These are phyloP conservation scores for Candida palmyrensis DNA, from an alignment of 805 yeast genomes.

Conservation along the genomic window DNA sequence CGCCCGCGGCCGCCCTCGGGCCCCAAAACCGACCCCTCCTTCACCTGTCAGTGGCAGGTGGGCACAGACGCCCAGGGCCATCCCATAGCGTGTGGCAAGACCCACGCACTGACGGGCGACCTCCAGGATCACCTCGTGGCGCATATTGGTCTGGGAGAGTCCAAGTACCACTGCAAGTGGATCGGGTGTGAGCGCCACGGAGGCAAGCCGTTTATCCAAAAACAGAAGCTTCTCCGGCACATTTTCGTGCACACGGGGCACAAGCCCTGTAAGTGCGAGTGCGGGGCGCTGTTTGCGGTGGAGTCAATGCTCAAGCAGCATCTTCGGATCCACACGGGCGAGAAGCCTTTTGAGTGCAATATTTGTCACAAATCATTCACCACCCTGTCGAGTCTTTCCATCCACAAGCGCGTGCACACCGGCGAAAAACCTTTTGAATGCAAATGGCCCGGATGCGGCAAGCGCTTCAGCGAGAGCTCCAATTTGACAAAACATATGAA, in stretches of 20 bases:
- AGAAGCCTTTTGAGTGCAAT: constrained; percentile 74
- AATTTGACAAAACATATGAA: constrained; percentile 85
- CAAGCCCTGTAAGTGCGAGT: constrained; percentile 73
- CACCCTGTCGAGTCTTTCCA: constrained; percentile 74
- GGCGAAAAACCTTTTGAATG: constrained; percentile 87
- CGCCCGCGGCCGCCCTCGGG: constrained; percentile 18
- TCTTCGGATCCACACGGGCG: constrained; percentile 81
- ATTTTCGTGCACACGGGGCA: constrained; percentile 83
- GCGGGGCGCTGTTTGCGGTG: constrained; percentile 71
- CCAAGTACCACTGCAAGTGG: constrained; percentile 74
- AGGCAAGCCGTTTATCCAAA: constrained; percentile 62
- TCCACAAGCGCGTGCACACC: constrained; percentile 81
- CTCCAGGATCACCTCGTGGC: constrained; percentile 68
- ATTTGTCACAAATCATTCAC: constrained; percentile 76
- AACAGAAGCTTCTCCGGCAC: constrained; percentile 84
- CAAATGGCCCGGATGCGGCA: constrained; percentile 74
- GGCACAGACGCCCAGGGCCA: constrained; percentile 23
- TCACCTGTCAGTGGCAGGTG: constrained; percentile 42
- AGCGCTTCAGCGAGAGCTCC: constrained; percentile 82
- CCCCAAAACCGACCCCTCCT: constrained; percentile 21
- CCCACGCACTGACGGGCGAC: constrained; percentile 50
- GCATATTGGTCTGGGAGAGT: constrained; percentile 74
- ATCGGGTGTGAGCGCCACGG: constrained; percentile 60
- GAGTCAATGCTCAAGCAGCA: constrained; percentile 79
- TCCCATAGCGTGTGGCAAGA: constrained; percentile 42